A percentile compares a stretch with the other conserved stretches of the same genome.
Conservation (phyloP, 2,329 filamentous ascomycete genomes). For the Alternaria arborescens region DNA sequence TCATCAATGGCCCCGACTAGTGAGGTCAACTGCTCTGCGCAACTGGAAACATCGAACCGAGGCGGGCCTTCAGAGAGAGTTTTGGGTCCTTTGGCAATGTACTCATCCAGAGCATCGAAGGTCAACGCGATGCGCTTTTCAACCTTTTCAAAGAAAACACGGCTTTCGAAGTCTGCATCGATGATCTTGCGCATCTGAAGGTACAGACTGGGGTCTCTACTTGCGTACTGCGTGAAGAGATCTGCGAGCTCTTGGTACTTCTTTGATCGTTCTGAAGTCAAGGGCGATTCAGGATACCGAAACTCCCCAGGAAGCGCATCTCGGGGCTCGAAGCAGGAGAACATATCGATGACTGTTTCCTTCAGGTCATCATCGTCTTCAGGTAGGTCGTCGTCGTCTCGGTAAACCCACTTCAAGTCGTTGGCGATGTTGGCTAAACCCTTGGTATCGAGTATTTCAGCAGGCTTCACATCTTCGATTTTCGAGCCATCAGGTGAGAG, state of each 20-base stretch:
- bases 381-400: constrained; percentile 35
- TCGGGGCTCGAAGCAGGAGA: constrained; percentile 49
- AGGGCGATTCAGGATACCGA: constrained; percentile 35
- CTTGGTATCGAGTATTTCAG: constrained; percentile 38
- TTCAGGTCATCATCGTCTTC: constrained; percentile 43
- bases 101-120: constrained; percentile 43
- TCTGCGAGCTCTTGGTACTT: constrained; percentile 44
- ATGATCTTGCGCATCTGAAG: constrained; percentile 40
- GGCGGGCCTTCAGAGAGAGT: constrained; percentile 32
- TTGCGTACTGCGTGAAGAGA: constrained; percentile 41
- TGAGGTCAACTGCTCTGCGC: constrained; percentile 39
- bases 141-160: constrained; percentile 49
- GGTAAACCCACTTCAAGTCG: constrained; percentile 42
- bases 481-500: constrained; percentile 45
- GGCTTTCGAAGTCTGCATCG: constrained; percentile 42
- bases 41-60: constrained; percentile 39
- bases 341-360: constrained; percentile 44
- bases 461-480: constrained; percentile 42
- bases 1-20: constrained; percentile 41
- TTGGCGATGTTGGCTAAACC: constrained; percentile 39
- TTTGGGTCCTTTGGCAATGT: constrained; percentile 39
- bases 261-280: constrained; percentile 38
- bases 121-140: constrained; percentile 38
- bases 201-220: constrained; percentile 38
- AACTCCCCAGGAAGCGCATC: constrained; percentile 47